Evolutionary conservation across 805 yeast genomes (phyloP), one percentile per base, ranked within the genome.

Genomic region (Yarrowia osloensis): DNA sequence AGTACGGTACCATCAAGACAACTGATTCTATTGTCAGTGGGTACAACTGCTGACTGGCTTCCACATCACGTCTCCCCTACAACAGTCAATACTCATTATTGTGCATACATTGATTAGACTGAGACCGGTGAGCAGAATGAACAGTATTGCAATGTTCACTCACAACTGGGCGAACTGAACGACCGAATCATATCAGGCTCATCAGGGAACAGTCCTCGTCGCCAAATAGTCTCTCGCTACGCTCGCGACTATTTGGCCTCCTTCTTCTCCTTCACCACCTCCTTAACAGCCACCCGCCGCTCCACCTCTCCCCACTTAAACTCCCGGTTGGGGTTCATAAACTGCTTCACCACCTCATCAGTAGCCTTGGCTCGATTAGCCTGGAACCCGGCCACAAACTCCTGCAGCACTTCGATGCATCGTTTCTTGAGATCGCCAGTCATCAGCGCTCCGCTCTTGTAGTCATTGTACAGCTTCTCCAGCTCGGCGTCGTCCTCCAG

Each of bases 381-480:
- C 81, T 95, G 99, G 84, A 93, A 95, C 21, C 78, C 88, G 67
- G 81, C 83, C 35, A 95, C 96, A 74, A 89, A 90, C 70, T 85
- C 85, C 77, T 90, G 95, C 73, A 95, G 82, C 19, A 86, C 86
- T 67, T 86, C 88, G 74, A 90, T 90, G 78, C 97, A 91, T 69
- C 86, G 81, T 72, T 90, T 87, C 83, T 95, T 95, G 88, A 95
- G 84, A 79, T 95, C 98, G 70, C 98, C 97, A 46, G 96, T 89
- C 72, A 94, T 81, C 68, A 95, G 77, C 69, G 89, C 92, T 69
- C 99, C 99, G 62, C 81, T 78, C 75, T 81, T 86, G 80, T 95
- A 95, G 46, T 82, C 84, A 44, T 84, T 83, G 68, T 86, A 85
- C 72, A 88, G 80, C 55, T 82, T 79, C 66, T 81, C 82, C 73